Evolutionary conservation across 1,284 basidiomycete genomes (phyloP).

Genomic region (Tilletia indica): DNA sequence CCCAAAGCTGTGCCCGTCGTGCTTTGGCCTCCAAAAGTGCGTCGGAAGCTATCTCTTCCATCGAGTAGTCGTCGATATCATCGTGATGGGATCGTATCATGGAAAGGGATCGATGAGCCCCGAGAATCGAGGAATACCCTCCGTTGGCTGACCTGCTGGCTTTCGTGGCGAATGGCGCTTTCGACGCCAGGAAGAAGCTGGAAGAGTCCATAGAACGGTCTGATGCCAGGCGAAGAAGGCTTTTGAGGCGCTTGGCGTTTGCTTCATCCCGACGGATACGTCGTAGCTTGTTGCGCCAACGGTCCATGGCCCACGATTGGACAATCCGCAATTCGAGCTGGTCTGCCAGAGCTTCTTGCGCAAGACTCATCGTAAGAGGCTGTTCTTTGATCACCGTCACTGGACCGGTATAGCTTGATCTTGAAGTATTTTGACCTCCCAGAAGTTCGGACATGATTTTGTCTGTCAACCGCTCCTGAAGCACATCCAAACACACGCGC

Average conservation of each 20-base stretch:
- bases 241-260: background rate
- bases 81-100: background rate
- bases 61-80: background rate
- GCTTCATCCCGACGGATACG: constrained; percentile 5
- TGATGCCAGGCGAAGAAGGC: background rate
- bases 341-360: background rate
- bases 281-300: background rate
- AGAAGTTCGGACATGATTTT: background rate
- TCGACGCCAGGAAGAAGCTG: constrained; percentile 6
- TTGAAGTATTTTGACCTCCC: no score
- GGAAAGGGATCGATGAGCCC: background rate
- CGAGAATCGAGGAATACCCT: background rate
- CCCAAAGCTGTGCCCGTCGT: background rate
- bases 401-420: no score
- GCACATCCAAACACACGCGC: background rate
- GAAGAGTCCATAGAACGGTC: background rate
- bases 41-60: background rate
- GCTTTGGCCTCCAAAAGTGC: background rate
- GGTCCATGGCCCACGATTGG: constrained; percentile 8
- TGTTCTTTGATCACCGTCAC: background rate
- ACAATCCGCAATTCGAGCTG: constrained; percentile 3
- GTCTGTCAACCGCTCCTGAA: background rate
- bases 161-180: background rate
- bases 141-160: background rate
- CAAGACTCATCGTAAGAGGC: background rate